These are phyloP conservation scores for Penicillium odoratum DNA, from an alignment of 495 filamentous ascomycete genomes.

Conservation along the genomic window DNA sequence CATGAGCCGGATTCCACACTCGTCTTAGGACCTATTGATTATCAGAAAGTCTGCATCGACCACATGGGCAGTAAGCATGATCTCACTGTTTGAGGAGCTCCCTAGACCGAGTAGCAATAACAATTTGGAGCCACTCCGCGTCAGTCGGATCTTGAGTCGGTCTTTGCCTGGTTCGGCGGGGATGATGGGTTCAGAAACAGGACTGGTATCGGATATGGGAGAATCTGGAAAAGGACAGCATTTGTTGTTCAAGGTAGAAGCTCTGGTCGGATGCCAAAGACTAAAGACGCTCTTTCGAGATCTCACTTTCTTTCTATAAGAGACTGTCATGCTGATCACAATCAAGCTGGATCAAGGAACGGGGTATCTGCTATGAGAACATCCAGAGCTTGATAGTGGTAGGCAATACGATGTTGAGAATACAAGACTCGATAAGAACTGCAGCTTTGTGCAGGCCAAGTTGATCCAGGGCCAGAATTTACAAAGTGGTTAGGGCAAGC, in stretches of 20 bases:
- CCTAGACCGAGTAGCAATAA: conserved; percentile 26
- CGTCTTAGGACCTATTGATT: conserved; percentile 21
- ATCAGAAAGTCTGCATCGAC: background rate
- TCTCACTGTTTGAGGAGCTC: conserved; percentile 22
- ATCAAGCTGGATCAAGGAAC: background rate
- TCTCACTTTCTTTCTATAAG: conserved; percentile 15
- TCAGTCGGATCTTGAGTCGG: conserved; percentile 20
- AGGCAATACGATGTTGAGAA: background rate
- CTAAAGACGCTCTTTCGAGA: conserved; percentile 24
- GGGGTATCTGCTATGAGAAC: conserved; percentile 6
- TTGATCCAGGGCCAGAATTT: background rate
- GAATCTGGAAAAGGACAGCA: conserved; percentile 19
- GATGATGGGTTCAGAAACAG: conserved; percentile 21
- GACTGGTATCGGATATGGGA: conserved; percentile 27
- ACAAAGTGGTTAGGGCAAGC: background rate
- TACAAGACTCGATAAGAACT: background rate
- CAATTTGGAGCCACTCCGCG: conserved; percentile 27
- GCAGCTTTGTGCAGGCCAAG: background rate
- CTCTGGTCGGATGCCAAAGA: conserved; percentile 25
- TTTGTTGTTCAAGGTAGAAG: conserved; percentile 13
- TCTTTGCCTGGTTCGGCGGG: conserved; percentile 4
- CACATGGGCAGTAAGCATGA: background rate
- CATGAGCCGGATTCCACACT: conserved; percentile 16
- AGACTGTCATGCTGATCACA: conserved; percentile 21
- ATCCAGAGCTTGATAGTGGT: background rate